Evolutionary conservation across 2,329 filamentous ascomycete genomes (phyloP).

Genomic region (Tricladium varicosporioides): DNA sequence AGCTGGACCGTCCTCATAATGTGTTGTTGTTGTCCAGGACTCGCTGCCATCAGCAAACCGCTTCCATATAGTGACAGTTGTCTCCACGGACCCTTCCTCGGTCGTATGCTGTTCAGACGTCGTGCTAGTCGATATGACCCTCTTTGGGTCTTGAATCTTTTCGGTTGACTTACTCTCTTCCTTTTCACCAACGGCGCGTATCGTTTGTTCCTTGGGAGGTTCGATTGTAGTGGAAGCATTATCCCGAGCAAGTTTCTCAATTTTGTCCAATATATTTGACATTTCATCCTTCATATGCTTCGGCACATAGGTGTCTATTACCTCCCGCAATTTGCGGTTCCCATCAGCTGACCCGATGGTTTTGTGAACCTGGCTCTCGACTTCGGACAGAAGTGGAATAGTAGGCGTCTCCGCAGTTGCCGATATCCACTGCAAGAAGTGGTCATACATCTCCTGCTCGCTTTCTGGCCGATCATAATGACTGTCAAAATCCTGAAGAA

Average conservation of each 20-base stretch:
- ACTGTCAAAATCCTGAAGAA: too few relatives aligned
- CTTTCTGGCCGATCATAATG: constrained; percentile 11
- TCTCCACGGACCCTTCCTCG: constrained; percentile 29
- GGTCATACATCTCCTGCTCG: constrained; percentile 33
- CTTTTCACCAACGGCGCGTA: neutral
- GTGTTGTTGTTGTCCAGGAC: constrained; percentile 23
- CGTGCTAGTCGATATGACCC: constrained; percentile 26
- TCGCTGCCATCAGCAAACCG: constrained; percentile 27
- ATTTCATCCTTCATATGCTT: neutral
- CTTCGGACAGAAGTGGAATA: constrained; percentile 3
- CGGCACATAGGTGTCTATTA: neutral
- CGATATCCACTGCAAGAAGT: constrained; percentile 19
- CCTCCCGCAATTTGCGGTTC: neutral
- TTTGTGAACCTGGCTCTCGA: neutral
- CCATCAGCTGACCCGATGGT: neutral
- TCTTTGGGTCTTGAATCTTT: constrained; percentile 10
- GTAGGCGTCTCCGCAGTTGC: constrained; percentile 1
- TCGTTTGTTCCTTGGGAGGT: too few relatives aligned
- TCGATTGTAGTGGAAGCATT: neutral
- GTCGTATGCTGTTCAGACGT: constrained; percentile 22
- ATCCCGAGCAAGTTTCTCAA: neutral
- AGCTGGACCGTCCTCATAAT: constrained; percentile 16
- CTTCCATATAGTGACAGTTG: constrained; percentile 27
- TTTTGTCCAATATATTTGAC: neutral
- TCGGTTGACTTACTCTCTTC: neutral